Conservation (phyloP, 768 basidiomycete genomes). For the Rhodosporidiobolus sp. region DNA sequence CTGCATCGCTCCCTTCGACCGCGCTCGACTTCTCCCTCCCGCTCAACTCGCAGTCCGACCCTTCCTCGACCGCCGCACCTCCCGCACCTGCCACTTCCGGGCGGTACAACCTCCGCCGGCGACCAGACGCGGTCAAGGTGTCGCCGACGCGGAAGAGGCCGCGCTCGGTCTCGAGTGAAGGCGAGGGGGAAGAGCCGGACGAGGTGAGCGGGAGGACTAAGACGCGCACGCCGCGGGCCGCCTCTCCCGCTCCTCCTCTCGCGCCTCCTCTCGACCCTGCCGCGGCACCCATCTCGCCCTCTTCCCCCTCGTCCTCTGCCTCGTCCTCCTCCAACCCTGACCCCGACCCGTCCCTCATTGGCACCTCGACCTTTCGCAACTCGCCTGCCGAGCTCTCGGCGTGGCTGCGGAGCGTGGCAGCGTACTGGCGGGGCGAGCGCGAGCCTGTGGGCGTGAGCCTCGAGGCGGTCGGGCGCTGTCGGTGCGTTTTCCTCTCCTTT, state of each 20-base stretch:
- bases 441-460: conserved; percentile 67
- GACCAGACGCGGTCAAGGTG: background rate
- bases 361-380: conserved; percentile 61
- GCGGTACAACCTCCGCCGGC: conserved; percentile 8
- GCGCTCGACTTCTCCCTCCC: conserved; percentile 2
- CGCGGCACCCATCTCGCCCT: no score
- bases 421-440: conserved; percentile 74
- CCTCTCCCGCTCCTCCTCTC: conserved; percentile 1
- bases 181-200: no score
- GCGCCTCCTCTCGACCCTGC: background rate
- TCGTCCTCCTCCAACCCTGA: background rate
- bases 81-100: background rate
- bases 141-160: no score
- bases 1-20: background rate
- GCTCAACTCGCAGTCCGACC: conserved; percentile 6
- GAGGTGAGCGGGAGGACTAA: no score
- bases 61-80: no score
- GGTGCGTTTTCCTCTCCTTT: conserved; percentile 69
- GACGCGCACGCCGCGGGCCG: background rate
- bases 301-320: background rate
- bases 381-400: conserved; percentile 57
- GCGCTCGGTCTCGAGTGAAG: background rate
- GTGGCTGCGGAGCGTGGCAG: conserved; percentile 59
- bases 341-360: conserved; percentile 56
- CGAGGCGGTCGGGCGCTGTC: conserved; percentile 52